A percentile compares a stretch with the other conserved stretches of the same genome.
Conservation (phyloP, 208 protist species). For the Trypanosoma conorhini region DNA sequence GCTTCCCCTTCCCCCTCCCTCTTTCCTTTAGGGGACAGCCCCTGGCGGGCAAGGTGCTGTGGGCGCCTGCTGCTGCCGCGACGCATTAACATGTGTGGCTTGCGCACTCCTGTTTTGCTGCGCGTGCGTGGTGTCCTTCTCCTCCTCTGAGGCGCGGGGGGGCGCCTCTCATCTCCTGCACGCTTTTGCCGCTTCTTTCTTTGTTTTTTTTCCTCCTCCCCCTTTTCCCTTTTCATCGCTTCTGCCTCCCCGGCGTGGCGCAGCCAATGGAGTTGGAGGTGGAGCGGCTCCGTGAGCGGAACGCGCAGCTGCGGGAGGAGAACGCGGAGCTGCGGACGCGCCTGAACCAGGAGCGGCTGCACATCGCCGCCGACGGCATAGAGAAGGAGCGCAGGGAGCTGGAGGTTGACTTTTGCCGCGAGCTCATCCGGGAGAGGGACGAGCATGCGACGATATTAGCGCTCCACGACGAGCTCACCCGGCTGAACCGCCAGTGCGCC, state of each 20-base stretch:
- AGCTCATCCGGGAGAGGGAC: constrained; percentile 39
- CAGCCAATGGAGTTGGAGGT: constrained; percentile 19
- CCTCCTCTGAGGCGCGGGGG: neutral
- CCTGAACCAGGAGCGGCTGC: constrained; percentile 24
- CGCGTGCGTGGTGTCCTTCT: neutral
- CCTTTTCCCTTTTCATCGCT: too few species aligned
- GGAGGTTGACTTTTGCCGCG: constrained; percentile 24
- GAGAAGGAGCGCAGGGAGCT: constrained; percentile 30
- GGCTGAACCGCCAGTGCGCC: constrained; percentile 51
- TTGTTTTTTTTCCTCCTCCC: constrained; percentile 24
- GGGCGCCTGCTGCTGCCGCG: neutral
- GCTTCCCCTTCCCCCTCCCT: constrained; percentile 1
- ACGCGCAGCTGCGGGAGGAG: constrained; percentile 32
- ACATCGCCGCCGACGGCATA: constrained; percentile 35
- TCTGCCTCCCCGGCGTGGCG: too few species aligned
- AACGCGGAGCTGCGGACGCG: constrained; percentile 46
- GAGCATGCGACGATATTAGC: constrained; percentile 39
- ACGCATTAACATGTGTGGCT: neutral
- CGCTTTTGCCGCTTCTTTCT: neutral
- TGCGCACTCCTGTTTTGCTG: neutral
- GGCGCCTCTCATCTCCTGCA: constrained; percentile 1
- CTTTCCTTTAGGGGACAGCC: neutral
- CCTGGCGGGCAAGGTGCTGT: neutral
- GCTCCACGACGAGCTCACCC: constrained; percentile 63
- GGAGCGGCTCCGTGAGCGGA: constrained; percentile 37